Base-by-base conservation (phyloP, 495 filamentous ascomycete genomes). In the Penicillium chermesinum region DNA sequence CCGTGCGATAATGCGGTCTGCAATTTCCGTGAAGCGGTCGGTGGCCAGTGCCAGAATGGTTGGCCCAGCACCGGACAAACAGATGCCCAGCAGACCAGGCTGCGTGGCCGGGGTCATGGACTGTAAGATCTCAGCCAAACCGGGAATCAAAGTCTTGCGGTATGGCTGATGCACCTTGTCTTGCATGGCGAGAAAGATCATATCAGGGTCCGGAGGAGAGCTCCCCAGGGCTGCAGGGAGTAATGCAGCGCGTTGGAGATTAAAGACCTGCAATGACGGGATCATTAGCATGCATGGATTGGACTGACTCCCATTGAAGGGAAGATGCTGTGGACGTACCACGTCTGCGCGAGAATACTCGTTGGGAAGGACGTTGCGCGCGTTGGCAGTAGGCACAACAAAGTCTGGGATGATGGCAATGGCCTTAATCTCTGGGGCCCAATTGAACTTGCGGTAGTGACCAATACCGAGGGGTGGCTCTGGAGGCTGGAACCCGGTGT, bases 81-180 rank as follows among this genome's bases (percentile, higher is more conserved):
- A 96, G 30, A 96, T 91, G 34, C 93, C 93, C 30, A 95, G 73
- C 2, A 98, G 76, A 7, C 93, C 93, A 5, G 88, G 87, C 60
- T 95, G 87, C 17, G 84, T 83, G 58, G 79, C 76, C 1, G 91
- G 91, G 17, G 82, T 91, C 66, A 98, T 84, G 22, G 83, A 86
- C 59, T 85, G 80, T 27, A 97, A 83, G 48, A 96, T 87, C 58
- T 94, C 87, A n/a, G 85, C 84, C 44, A 98, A 71, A 1, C 93
- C 91, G 1, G 91, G 93, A 51, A 98, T 91, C 41, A 98, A 76
- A 10, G 76, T 84, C 63, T 87, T 82, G 36, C 93, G 83, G 69
- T 97, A 96, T 8, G 88, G 91, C 65, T 98, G 93, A 66, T 98
- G 93, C 33, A 98, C 76, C 65, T 89, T 93, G 71, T 98, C 93